These are phyloP conservation scores for Picea sitchensis DNA, from an alignment of 75 land plant species.

Conservation along the genomic window DNA sequence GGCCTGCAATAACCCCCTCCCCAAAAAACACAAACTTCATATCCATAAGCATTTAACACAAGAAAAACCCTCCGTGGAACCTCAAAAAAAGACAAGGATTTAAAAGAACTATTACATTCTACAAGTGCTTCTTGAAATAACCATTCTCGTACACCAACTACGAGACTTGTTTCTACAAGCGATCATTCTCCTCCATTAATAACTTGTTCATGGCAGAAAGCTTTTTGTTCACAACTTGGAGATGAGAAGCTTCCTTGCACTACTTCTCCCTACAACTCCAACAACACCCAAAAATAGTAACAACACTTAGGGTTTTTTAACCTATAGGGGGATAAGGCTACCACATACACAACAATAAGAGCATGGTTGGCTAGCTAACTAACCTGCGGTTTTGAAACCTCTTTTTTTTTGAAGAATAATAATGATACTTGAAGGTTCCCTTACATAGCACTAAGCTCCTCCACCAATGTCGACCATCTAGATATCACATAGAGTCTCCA, in stretches of 20 bases:
- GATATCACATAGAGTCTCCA: too few species aligned
- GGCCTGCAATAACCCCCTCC: constrained; percentile 22
- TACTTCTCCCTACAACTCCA: constrained; percentile 94
- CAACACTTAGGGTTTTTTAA: background rate
- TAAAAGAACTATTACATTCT: constrained; percentile 27
- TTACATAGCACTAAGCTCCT: too few species aligned
- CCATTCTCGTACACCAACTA: constrained; percentile 87
- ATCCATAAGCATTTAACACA: background rate
- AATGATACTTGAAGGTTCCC: too few species aligned
- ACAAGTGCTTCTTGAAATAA: constrained; percentile 67
- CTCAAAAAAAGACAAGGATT: background rate
- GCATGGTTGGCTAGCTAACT: background rate
- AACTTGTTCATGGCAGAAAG: constrained; percentile 92
- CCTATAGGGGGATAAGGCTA: background rate
- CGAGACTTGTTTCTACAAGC: constrained; percentile 87
- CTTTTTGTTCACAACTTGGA: constrained; percentile 79
- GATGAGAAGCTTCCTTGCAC: constrained; percentile 83
- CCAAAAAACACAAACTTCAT: background rate
- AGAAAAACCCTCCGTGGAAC: background rate
- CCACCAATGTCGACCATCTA: too few species aligned
- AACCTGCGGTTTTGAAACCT: constrained; percentile 67
- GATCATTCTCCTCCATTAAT: constrained; percentile 97
- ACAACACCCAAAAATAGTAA: background rate
- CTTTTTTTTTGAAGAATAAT: constrained; percentile 10
- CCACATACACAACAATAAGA: background rate